These are phyloP conservation scores for Piloderma croceum DNA, from an alignment of 768 basidiomycete species.

Conservation along the genomic window DNA sequence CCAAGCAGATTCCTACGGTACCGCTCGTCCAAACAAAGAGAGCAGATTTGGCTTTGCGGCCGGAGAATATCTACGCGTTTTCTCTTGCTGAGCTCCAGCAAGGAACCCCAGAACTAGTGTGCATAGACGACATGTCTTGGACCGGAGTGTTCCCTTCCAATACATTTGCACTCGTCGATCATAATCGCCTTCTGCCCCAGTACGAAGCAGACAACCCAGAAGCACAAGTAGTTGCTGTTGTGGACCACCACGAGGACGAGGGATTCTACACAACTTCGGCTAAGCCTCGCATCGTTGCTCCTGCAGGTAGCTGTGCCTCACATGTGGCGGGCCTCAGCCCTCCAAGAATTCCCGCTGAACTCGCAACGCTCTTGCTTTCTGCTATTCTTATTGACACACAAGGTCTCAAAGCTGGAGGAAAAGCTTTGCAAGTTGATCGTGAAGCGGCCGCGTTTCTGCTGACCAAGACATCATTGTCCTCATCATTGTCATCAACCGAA, in stretches of 20 bases:
- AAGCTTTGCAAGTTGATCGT: slow-evolving; percentile 62
- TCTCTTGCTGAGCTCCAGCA: slow-evolving; percentile 48
- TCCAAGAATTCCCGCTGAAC: slow-evolving; percentile 39
- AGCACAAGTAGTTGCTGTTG: slow-evolving; percentile 61
- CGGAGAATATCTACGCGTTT: slow-evolving; percentile 83
- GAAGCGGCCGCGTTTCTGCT: slow-evolving; percentile 61
- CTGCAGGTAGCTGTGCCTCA: slow-evolving; percentile 75
- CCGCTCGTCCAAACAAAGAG: slow-evolving; percentile 69
- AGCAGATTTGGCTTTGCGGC: slow-evolving; percentile 69
- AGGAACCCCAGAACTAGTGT: slow-evolving; percentile 53
- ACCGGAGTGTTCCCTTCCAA: slow-evolving; percentile 45
- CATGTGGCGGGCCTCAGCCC: slow-evolving; percentile 31
- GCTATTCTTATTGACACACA: slow-evolving; percentile 85
- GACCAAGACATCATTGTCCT: slow-evolving; percentile 44
- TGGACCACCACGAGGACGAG: slow-evolving; percentile 95
- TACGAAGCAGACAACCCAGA: slow-evolving; percentile 37
- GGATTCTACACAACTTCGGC: slow-evolving; percentile 52
- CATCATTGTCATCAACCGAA: slow-evolving; percentile 20
- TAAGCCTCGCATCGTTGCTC: slow-evolving; percentile 60
- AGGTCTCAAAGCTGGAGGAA: slow-evolving; percentile 73
- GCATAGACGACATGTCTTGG: slow-evolving; percentile 57
- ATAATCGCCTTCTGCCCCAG: slow-evolving; percentile 59
- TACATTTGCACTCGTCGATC: slow-evolving; percentile 82
- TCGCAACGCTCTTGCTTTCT: slow-evolving; percentile 74
- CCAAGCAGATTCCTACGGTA: slow-evolving; percentile 52